A percentile compares a stretch with the other conserved stretches of the same genome.
phyloP scores from a whole-genome alignment of 495 filamentous ascomycete species.

The Aspergillus cavernicola region DNA sequence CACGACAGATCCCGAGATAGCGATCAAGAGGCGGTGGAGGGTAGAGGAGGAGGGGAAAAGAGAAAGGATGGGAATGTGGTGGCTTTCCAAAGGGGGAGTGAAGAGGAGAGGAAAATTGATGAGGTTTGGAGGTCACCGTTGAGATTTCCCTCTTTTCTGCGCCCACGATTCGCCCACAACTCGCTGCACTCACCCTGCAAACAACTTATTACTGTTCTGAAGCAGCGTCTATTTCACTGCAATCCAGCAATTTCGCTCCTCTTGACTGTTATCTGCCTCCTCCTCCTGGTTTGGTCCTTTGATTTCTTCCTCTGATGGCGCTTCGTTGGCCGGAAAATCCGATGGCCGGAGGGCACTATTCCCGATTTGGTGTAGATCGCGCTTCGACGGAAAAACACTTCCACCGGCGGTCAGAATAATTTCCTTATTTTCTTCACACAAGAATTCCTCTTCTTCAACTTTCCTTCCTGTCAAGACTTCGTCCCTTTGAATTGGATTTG shows the following conservation, averaged over 20 bases:
- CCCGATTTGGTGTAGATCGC: conserved; percentile 22
- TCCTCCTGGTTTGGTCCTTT: conserved; percentile 8
- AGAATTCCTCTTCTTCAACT: conserved; percentile 13
- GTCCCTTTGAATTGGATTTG: not conserved
- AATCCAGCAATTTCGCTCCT: conserved; percentile 1
- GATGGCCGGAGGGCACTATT: conserved; percentile 23
- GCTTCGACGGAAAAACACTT: conserved; percentile 22
- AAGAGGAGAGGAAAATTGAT: conserved; percentile 8
- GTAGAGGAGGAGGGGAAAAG: not conserved
- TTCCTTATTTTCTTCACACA: conserved; percentile 30
- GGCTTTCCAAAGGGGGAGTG: conserved; percentile 6
- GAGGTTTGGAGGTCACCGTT: not conserved
- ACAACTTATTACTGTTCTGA: not conserved
- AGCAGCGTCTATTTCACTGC: not conserved
- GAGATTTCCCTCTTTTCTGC: not conserved
- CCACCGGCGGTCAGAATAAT: conserved; percentile 10
- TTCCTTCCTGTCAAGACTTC: not conserved
- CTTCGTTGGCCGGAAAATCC: conserved; percentile 15
- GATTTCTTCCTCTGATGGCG: conserved; percentile 4
- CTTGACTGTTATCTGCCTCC: conserved; percentile 5
- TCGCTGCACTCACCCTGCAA: conserved; percentile 1
- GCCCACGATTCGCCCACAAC: no score
- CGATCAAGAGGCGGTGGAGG: conserved; percentile 1
- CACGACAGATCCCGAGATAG: not conserved
- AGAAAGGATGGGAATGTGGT: conserved; percentile 8